Evolutionary conservation across 441 rosid genomes (phyloP).

Genomic region (Theobroma grandiflorum): DNA sequence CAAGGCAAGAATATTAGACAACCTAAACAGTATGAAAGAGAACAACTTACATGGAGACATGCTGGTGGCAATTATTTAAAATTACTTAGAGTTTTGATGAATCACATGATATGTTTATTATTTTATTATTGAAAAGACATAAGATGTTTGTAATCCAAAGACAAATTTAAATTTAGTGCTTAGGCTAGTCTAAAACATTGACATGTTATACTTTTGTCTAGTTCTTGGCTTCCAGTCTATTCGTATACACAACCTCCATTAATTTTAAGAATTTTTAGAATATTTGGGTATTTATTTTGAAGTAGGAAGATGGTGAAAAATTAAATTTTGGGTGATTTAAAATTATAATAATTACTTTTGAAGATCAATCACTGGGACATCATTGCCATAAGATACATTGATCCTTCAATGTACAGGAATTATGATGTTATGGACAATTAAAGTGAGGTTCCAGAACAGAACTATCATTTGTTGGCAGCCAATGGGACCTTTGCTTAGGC

Average conservation of each 20-base stretch:
- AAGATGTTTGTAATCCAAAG: not conserved
- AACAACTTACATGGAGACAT: not conserved
- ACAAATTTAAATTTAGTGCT: not conserved
- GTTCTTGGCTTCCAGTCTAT: not conserved
- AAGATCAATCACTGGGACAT: not conserved
- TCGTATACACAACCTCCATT: not conserved
- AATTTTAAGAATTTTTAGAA: not conserved
- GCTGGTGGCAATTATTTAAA: not conserved
- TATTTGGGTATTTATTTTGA: not conserved
- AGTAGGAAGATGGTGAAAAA: not conserved
- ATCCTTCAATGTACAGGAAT: not conserved
- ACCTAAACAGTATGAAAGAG: not conserved
- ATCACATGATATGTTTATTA: not conserved
- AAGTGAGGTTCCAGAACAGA: not conserved
- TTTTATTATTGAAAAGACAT: slow-evolving; percentile 1
- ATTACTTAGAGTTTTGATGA: not conserved
- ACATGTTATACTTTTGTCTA: not conserved
- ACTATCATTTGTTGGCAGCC: not conserved
- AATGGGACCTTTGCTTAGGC: not conserved
- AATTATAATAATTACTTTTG: not conserved
- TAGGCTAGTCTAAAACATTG: not conserved
- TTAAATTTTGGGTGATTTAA: not conserved
- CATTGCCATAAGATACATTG: not conserved
- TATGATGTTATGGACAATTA: not conserved
- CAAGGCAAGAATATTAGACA: not conserved